phyloP scores from a whole-genome alignment of 2,329 filamentous ascomycete species.

The Elsinoe batatas region DNA sequence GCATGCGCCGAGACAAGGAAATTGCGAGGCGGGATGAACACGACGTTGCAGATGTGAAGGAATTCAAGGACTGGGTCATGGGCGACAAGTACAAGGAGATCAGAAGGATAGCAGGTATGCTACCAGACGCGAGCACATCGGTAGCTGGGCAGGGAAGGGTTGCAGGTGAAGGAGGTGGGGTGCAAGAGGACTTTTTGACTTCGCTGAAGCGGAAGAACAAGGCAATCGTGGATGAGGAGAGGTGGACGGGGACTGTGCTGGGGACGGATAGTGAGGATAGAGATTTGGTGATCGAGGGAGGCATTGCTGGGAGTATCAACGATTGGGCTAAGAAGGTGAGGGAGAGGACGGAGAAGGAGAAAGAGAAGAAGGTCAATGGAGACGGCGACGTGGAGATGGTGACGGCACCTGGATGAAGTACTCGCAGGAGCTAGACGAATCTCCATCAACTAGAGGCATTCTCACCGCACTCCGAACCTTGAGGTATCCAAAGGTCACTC shows the following conservation, averaged over 20 bases:
- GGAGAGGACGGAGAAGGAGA: slow-evolving; percentile 1
- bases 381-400: slow-evolving; percentile 5
- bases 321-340: slow-evolving; percentile 45
- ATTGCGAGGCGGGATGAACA: slow-evolving; percentile 48
- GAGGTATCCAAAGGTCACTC: too few relatives aligned
- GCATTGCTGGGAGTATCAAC: slow-evolving; percentile 54
- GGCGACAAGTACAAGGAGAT: slow-evolving; percentile 71
- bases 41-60: slow-evolving; percentile 66
- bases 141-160: slow-evolving; percentile 38
- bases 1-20: slow-evolving; percentile 32
- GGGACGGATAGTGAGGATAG: slow-evolving; percentile 63
- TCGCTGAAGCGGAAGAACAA: slow-evolving; percentile 83
- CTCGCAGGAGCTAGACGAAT: too few relatives aligned
- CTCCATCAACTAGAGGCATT: too few relatives aligned
- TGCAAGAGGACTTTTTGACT: slow-evolving; percentile 39
- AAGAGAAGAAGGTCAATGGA: slow-evolving; percentile 2
- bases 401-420: neutral
- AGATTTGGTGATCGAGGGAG: slow-evolving; percentile 69
- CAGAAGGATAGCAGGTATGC: slow-evolving; percentile 63
- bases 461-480: too few relatives aligned
- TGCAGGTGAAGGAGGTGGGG: slow-evolving; percentile 31
- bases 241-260: slow-evolving; percentile 75
- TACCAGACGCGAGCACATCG: slow-evolving; percentile 31
- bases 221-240: slow-evolving; percentile 76
- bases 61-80: slow-evolving; percentile 69